A percentile compares a stretch with the other conserved stretches of the same genome.
Evolutionary conservation across 1,284 basidiomycete genomes (phyloP).

Genomic region (Moniliophthora roreri): DNA sequence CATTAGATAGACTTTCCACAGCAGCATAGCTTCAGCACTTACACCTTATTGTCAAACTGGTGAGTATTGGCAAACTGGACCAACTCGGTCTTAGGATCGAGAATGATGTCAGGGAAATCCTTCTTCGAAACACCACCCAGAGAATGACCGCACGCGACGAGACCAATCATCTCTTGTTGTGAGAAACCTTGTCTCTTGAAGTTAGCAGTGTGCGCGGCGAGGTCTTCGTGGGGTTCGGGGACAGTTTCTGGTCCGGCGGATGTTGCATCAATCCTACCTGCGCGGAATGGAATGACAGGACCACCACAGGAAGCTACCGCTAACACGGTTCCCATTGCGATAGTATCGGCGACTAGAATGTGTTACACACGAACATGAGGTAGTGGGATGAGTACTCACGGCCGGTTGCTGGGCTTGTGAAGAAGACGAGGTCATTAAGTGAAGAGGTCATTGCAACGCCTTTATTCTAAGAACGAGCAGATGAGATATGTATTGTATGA

Average conservation of each 20-base stretch:
- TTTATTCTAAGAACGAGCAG: slow-evolving; percentile 29
- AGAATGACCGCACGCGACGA: slow-evolving; percentile 32
- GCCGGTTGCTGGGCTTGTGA: slow-evolving; percentile 24
- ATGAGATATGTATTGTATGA: neutral
- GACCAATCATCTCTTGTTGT: slow-evolving; percentile 30
- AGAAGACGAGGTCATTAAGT: slow-evolving; percentile 37
- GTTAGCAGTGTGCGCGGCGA: slow-evolving; percentile 22
- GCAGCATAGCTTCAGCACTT: slow-evolving; percentile 5
- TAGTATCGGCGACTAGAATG: slow-evolving; percentile 26
- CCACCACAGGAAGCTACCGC: slow-evolving; percentile 28
- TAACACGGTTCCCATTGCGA: slow-evolving; percentile 27
- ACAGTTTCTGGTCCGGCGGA: slow-evolving; percentile 26
- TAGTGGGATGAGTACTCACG: neutral
- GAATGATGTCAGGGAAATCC: slow-evolving; percentile 28
- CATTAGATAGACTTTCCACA: too few relatives aligned
- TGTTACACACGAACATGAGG: neutral
- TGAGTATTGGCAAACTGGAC: slow-evolving; percentile 19
- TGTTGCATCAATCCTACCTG: slow-evolving; percentile 28
- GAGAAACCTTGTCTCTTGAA: slow-evolving; percentile 29
- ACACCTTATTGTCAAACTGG: slow-evolving; percentile 27
- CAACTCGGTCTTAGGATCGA: slow-evolving; percentile 4
- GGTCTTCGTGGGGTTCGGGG: slow-evolving; percentile 28
- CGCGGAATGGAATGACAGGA: slow-evolving; percentile 29
- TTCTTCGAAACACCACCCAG: slow-evolving; percentile 31
- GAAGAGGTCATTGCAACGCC: slow-evolving; percentile 38